These are phyloP conservation scores for Rhynchospora tenuis DNA, from an alignment of 176 grass and related monocot genomes.

Conservation along the genomic window DNA sequence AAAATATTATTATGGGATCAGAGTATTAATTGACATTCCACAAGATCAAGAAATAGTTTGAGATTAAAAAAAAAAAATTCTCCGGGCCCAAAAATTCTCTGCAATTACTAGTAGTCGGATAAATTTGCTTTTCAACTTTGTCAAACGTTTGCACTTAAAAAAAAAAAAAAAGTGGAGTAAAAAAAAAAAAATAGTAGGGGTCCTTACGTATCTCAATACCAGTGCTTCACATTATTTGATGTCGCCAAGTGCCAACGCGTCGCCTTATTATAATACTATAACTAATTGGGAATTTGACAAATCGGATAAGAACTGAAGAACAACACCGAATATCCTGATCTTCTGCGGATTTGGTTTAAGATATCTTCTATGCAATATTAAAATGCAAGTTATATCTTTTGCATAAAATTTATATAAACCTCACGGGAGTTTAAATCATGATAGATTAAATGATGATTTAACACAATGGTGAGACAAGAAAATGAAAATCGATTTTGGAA, in stretches of 20 bases:
- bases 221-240: constrained; percentile 21
- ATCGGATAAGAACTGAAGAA: constrained; percentile 10
- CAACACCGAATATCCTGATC: neutral
- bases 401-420: neutral
- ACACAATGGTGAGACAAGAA: neutral
- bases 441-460: neutral
- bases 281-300: constrained; percentile 6
- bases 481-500: neutral
- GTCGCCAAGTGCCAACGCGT: neutral
- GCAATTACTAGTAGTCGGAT: too few species aligned
- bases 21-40: too few species aligned
- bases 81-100: too few species aligned
- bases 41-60: too few species aligned
- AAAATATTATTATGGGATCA: too few species aligned
- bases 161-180: too few species aligned
- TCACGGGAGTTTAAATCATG: neutral
- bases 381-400: neutral
- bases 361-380: neutral
- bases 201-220: neutral
- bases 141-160: too few species aligned
- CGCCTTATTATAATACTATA: constrained; percentile 4
- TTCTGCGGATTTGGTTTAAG: neutral
- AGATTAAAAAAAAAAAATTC: too few species aligned
- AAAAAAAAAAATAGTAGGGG: neutral
- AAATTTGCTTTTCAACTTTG: too few species aligned